Conservation (phyloP, 192 early-diverging fungal species). For the Coemansia asiatica region DNA sequence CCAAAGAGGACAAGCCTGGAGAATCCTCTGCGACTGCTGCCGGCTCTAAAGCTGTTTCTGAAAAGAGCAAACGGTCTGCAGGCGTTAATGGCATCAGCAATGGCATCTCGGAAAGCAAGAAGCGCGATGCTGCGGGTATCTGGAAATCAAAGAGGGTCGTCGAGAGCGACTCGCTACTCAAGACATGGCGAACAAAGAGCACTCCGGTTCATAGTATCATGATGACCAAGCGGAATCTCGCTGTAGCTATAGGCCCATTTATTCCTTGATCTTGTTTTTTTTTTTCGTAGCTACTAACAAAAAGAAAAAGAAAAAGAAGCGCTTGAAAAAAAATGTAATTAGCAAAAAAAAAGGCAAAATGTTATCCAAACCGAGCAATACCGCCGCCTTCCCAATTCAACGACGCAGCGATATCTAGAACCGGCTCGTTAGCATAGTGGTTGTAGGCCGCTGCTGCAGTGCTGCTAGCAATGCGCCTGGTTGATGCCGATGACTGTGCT, state of each 20-base stretch:
- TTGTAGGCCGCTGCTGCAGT: conserved; percentile 20
- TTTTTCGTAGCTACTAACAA: too few species aligned
- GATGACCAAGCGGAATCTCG: conserved; percentile 85
- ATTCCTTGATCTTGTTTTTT: not conserved
- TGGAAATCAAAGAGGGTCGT: conserved; percentile 46
- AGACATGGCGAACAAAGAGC: conserved; percentile 83
- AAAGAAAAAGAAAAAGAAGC: not conserved
- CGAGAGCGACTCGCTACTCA: conserved; percentile 63
- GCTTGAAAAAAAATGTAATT: not conserved
- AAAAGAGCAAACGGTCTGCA: conserved; percentile 2
- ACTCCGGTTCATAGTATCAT: conserved; percentile 85
- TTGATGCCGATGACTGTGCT: conserved; percentile 1
- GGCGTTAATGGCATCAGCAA: not conserved
- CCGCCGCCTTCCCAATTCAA: conserved; percentile 44
- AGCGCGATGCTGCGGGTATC: conserved; percentile 51
- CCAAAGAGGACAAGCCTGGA: not conserved
- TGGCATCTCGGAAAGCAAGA: conserved; percentile 24
- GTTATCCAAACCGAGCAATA: conserved; percentile 36
- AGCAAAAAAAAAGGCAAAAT: not conserved
- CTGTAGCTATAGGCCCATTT: conserved; percentile 82
- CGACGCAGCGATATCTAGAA: conserved; percentile 27
- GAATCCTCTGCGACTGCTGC: not conserved
- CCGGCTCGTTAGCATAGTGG: conserved; percentile 44
- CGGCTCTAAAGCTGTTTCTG: conserved; percentile 2
- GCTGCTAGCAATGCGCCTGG: not conserved